A percentile compares a stretch with the other conserved stretches of the same genome.
Conservation (phyloP, 176 grass and related monocot species). For the Triticum dicoccoides region DNA sequence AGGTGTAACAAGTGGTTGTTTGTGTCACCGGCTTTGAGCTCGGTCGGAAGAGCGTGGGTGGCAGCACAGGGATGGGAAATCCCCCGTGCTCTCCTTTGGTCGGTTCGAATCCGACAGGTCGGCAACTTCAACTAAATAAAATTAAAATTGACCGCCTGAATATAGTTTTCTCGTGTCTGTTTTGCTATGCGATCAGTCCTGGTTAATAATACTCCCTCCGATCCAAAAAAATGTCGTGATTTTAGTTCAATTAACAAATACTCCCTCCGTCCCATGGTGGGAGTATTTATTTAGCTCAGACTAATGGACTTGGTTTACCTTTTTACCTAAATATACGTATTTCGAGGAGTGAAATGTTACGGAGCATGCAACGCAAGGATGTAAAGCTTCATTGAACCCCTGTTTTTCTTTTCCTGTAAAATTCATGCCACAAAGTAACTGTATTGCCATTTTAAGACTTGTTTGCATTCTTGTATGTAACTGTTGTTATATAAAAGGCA, state of each 20-base stretch:
- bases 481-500: neutral
- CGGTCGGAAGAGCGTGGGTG: conserved; percentile 14
- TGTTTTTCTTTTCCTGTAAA: neutral
- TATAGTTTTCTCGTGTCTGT: neutral
- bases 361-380: neutral
- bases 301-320: no score
- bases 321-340: neutral
- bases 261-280: no score
- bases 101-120: conserved; percentile 59
- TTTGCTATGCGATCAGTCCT: neutral
- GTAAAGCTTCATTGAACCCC: neutral
- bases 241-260: no score
- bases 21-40: conserved; percentile 8
- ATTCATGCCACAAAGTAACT: neutral
- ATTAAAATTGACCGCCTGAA: neutral
- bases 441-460: neutral
- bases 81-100: conserved; percentile 24
- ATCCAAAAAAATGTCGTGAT: no score
- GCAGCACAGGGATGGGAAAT: neutral
- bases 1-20: neutral
- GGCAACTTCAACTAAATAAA: neutral
- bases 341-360: neutral
- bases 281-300: neutral
- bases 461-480: neutral
- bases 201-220: neutral